These are phyloP conservation scores for Spencermartinsiella europaea DNA, from an alignment of 805 yeast genomes.

Conservation along the genomic window DNA sequence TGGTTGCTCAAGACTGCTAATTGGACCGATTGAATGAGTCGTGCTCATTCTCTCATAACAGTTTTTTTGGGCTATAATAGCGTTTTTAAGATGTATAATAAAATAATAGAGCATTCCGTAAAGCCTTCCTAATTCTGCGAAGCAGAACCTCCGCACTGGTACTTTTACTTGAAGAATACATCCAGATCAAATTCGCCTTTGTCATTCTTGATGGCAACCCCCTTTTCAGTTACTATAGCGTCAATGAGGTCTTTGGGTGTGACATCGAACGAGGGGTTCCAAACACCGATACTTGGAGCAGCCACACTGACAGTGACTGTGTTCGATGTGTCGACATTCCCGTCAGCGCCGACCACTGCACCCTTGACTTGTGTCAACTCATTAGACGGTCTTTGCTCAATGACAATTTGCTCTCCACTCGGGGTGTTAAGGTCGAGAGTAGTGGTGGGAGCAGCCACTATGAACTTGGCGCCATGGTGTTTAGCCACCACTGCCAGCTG, in stretches of 20 bases:
- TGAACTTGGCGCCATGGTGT: constrained; percentile 65
- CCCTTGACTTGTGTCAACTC: constrained; percentile 81
- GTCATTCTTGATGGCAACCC: constrained; percentile 45
- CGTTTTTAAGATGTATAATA: too few species aligned
- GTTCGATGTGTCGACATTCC: constrained; percentile 22
- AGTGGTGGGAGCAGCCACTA: constrained; percentile 93
- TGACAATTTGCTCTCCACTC: constrained; percentile 69
- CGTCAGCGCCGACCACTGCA: constrained; percentile 41
- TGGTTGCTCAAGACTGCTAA: constrained; percentile 12
- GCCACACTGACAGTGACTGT: constrained; percentile 66
- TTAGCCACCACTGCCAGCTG: constrained; percentile 76
- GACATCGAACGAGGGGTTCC: constrained; percentile 97
- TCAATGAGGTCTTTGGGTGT: constrained; percentile 81
- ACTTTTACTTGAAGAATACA: too few species aligned
- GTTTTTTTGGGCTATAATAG: too few species aligned
- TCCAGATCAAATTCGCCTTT: constrained; percentile 48
- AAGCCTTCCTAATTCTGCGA: too few species aligned
- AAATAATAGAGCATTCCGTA: too few species aligned
- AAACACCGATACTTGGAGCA: constrained; percentile 76
- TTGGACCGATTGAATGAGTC: too few species aligned
- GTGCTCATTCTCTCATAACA: too few species aligned
- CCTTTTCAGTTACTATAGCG: constrained; percentile 82
- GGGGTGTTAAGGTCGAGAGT: constrained; percentile 69
- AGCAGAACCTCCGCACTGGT: too few species aligned
- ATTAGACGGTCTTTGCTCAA: constrained; percentile 79